Base-by-base conservation (phyloP, 2,329 filamentous ascomycete genomes). In the Pseudocercospora crystallina region DNA sequence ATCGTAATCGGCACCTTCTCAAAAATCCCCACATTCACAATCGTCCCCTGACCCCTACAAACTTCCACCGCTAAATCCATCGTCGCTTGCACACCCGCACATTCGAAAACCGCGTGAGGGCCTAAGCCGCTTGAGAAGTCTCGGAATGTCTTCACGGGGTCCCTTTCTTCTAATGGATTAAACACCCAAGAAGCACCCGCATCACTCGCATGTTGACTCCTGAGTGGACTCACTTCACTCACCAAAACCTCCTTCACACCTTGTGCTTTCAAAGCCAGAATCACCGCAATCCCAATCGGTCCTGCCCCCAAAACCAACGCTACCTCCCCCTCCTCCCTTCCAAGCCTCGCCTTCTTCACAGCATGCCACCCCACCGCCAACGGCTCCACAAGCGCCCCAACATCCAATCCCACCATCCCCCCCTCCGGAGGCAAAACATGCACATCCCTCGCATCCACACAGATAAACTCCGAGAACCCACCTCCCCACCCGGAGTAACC, bases 381-480 rank as follows among this genome's bases (percentile, higher is more conserved):
- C 8, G 38, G 17, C 38, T 41, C 38, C 1, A 41, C 38, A 1
- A 41, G 15, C 5, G 37, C 37, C 10, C 15, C 37, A 26, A 40
- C 37, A 29, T 48, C 31, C 26, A 41, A 31, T 9, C 30, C 38
- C 38, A 41, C 20, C 13, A n/a, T 29, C 5, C n/a, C 15, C 10
- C n/a, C n/a, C n/a, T n/a, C n/a, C n/a, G n/a, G n/a, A n/a, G 38
- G 38, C 14, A 41, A 41, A 30, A 13, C 2, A 31, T 77, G 76
- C 1, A 81, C 72, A 5, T 71, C 73, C 17, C 68, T 63, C 38
- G 68, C 69, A n/a, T 73, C 73, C 1, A 78, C 69, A 8, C 75
- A 73, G 30, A 76, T 70, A 53, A 76, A 71, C 39, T 81, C 79
- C 17, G 72, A 75, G 13, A 83, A 66, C 0, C 80, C 80, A 1